phyloP scores from a whole-genome alignment of 2,329 filamentous ascomycete genomes.

The Pleurostoma richardsiae region DNA sequence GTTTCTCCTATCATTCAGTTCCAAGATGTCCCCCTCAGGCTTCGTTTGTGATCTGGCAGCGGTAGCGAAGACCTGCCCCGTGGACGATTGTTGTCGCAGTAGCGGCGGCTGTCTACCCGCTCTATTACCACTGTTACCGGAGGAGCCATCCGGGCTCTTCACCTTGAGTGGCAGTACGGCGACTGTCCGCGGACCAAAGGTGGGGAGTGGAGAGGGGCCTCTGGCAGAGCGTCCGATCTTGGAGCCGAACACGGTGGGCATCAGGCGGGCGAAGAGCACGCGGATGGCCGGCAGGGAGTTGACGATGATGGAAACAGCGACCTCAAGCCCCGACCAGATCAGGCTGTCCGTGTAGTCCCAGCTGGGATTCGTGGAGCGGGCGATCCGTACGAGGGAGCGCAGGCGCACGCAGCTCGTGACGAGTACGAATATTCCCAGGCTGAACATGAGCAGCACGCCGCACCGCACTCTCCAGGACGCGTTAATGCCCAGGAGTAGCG shows the following conservation, averaged over 20 bases:
- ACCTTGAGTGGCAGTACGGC: too few species aligned
- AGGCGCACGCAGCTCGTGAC: constrained; percentile 29
- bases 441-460: constrained; percentile 28
- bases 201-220: too few species aligned
- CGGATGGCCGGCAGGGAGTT: constrained; percentile 34
- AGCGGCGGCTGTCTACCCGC: too few species aligned
- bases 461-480: constrained; percentile 16
- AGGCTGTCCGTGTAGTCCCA: constrained; percentile 34
- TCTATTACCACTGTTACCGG: too few species aligned
- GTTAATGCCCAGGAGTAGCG: constrained; percentile 22
- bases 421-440: constrained; percentile 28
- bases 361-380: constrained; percentile 28
- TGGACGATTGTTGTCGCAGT: too few species aligned
- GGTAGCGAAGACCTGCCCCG: too few species aligned
- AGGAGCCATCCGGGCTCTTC: too few species aligned
- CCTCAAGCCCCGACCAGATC: constrained; percentile 38
- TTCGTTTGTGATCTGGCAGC: too few species aligned
- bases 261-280: constrained; percentile 15
- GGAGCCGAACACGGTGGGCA: neutral
- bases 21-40: too few species aligned
- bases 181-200: too few species aligned
- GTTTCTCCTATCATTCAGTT: too few species aligned
- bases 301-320: constrained; percentile 34
- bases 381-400: constrained; percentile 24
- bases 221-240: too few species aligned